These are phyloP conservation scores for Prunus mume DNA, from an alignment of 306 rosid species.

Conservation along the genomic window DNA sequence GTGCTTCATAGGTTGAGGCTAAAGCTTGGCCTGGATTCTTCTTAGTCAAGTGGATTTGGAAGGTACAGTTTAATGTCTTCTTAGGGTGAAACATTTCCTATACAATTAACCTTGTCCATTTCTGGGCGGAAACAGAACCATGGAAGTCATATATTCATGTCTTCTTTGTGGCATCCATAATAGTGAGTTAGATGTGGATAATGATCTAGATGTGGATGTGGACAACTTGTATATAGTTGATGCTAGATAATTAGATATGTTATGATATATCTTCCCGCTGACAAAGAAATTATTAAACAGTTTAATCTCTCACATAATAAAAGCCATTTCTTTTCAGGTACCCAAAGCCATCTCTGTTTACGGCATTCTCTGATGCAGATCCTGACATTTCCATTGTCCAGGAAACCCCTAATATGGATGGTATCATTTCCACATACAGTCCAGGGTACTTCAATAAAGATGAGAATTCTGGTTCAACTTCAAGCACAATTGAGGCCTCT, in stretches of 20 bases:
- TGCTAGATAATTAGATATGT: not conserved
- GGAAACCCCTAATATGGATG: constrained; percentile 50
- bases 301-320: constrained; percentile 21
- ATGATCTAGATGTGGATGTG: not conserved
- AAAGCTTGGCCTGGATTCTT: not conserved
- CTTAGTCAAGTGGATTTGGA: not conserved
- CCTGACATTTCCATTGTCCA: constrained; percentile 48
- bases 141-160: not conserved
- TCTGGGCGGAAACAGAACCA: not conserved
- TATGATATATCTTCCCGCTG: constrained; percentile 9
- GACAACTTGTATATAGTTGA: not conserved
- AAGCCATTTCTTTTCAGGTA: constrained; percentile 47
- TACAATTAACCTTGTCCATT: not conserved
- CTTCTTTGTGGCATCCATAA: not conserved
- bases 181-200: not conserved
- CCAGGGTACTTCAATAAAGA: constrained; percentile 44
- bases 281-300: not conserved
- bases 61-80: not conserved
- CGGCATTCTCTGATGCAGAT: constrained; percentile 38
- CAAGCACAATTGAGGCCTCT: constrained; percentile 48
- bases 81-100: not conserved
- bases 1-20: no score
- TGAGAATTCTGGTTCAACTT: constrained; percentile 45
- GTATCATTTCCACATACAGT: constrained; percentile 37
- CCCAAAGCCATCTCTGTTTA: constrained; percentile 33